A percentile compares a stretch with the other conserved stretches of the same genome.
These are phyloP conservation scores for Rusavskia elegans DNA, from an alignment of 495 filamentous ascomycete genomes.

Conservation along the genomic window DNA sequence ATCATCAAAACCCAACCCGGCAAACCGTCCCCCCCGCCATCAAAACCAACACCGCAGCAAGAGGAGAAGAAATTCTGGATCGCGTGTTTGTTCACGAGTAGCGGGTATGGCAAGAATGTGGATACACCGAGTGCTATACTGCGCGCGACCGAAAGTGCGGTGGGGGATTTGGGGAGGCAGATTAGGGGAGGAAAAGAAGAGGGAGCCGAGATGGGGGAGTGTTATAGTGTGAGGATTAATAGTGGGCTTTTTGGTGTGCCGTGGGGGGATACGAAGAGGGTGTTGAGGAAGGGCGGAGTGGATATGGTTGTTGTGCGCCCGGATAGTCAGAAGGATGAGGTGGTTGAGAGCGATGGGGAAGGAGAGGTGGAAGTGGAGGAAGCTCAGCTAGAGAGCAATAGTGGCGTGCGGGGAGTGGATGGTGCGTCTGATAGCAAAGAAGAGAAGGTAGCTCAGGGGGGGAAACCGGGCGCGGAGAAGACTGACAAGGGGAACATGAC, in stretches of 20 bases:
- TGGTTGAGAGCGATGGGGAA: not conserved
- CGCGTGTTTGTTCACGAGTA: slow-evolving; percentile 31
- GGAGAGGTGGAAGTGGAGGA: not conserved
- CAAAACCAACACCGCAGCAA: not conserved
- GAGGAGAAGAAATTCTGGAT: slow-evolving; percentile 26
- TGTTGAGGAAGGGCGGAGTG: slow-evolving; percentile 15
- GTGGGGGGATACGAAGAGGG: slow-evolving; percentile 20
- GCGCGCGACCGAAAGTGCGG: slow-evolving; percentile 22
- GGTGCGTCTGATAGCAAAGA: too few species aligned
- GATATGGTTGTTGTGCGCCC: slow-evolving; percentile 16
- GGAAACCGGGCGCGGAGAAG: too few species aligned
- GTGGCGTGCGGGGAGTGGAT: not conserved
- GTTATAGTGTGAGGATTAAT: slow-evolving; percentile 29
- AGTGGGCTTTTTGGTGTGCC: slow-evolving; percentile 26
- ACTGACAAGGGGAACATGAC: not conserved
- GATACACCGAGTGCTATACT: slow-evolving; percentile 17
- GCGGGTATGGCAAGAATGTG: slow-evolving; percentile 15
- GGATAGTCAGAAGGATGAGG: not conserved
- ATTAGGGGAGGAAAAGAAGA: slow-evolving; percentile 3
- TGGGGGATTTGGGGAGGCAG: slow-evolving; percentile 23
- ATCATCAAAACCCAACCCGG: slow-evolving; percentile 3
- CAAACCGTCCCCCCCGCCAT: not conserved
- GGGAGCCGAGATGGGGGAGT: slow-evolving; percentile 4
- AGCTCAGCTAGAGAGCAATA: not conserved
- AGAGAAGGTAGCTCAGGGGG: not conserved